Base-by-base conservation (phyloP, 1,284 basidiomycete species). In the Wolfiporia cocos region DNA sequence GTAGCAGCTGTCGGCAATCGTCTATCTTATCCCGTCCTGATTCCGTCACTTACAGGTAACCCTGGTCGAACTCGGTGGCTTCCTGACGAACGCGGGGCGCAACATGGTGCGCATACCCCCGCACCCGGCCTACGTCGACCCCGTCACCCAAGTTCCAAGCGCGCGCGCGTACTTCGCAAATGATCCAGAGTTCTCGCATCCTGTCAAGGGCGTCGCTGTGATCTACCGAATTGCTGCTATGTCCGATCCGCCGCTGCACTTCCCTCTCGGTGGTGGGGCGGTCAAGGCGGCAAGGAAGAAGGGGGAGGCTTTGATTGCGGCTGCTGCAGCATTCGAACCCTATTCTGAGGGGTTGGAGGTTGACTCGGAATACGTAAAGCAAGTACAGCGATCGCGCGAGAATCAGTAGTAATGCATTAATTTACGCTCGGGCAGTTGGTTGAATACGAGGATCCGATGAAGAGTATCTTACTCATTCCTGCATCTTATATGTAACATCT, bases 61-160 rank as follows among this genome's bases (percentile, higher is more conserved):
- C 18, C 30, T 47, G 36, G 24, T 53, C 36, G 42, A 49, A 41
- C 51, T 49, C 0, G 51, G 51, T 20, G 37, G 41, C n/a, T 46
- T 53, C 41, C 35, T 17, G 19, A 53, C 46, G 10, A 47, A 41
- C 3, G 40, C 24, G 3, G 5, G 35, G 2, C n/a, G 9, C 11
- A 48, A 45, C 14, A 12, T 45, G 43, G 44, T 22, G 22, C 19
- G 37, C 15, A 18, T 41, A 2, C n/a, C 37, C 1, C 41, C 22
- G 10, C 50, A 49, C 20, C 50, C 50, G 3, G 52, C 52, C 1
- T 54, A 54, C 29, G 28, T 34, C 15, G 47, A 50, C 5, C 33
- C 43, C 0, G 39, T 22, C n/a, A 39, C 37, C 5, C 39, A 42
- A 14, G 22, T 26, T 5, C 39, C 20, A 17, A n/a, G 15, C 14